Conservation (phyloP, 2,329 filamentous ascomycete species). For the Calonectria honghensis region DNA sequence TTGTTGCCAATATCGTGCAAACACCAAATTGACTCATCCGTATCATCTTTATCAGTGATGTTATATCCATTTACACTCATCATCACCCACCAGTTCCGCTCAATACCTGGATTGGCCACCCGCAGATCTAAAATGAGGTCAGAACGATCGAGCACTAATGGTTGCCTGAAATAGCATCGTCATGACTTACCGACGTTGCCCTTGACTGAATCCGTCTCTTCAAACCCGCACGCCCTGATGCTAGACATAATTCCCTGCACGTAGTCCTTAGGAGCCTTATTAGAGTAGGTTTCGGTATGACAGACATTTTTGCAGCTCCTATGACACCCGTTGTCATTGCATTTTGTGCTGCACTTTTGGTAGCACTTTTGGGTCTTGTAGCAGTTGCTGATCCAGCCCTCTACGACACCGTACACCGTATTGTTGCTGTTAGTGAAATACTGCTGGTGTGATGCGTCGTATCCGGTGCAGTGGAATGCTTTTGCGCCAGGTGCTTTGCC, state of each 20-base stretch:
- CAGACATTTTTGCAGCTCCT: constrained; percentile 6
- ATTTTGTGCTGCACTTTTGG: background rate
- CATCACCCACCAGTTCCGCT: constrained; percentile 15
- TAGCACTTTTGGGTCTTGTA: background rate
- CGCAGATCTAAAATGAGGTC: background rate
- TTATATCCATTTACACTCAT: constrained; percentile 18
- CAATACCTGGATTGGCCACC: background rate
- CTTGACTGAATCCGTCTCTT: background rate
- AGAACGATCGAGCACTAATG: background rate
- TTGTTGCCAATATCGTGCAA: constrained; percentile 4
- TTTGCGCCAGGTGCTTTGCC: background rate
- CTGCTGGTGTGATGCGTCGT: background rate
- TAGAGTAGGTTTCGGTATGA: background rate
- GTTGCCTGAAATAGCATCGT: background rate
- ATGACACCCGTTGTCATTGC: background rate
- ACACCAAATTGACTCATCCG: constrained; percentile 20
- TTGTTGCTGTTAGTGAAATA: constrained; percentile 8
- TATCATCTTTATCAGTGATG: background rate
- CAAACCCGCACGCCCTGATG: background rate
- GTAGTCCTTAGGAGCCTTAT: constrained; percentile 7
- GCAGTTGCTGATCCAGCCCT: constrained; percentile 13
- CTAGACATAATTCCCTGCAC: constrained; percentile 7
- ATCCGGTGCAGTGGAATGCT: constrained; percentile 8
- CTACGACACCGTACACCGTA: background rate
- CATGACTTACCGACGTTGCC: background rate